Evolutionary conservation across 352 stramenopile genomes (phyloP).

Genomic region (Phytophthora foliorum): DNA sequence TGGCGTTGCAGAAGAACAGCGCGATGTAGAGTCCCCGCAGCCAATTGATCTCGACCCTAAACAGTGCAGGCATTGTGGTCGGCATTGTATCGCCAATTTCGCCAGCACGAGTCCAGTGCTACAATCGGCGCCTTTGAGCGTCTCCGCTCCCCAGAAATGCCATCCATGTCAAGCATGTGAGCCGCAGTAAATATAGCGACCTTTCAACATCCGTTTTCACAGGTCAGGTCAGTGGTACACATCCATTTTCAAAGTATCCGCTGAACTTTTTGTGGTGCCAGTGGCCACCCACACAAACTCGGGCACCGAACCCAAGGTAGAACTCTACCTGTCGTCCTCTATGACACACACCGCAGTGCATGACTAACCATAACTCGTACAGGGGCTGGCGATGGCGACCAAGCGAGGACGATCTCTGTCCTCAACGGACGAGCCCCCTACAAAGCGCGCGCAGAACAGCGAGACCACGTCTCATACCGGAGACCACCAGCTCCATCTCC

Average conservation of each 20-base stretch:
- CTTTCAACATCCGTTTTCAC: constrained; percentile 27
- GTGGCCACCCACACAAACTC: constrained; percentile 41
- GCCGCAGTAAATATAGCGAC: constrained; percentile 25
- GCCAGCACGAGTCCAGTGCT: background rate
- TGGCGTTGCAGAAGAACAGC: constrained; percentile 82
- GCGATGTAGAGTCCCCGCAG: constrained; percentile 60
- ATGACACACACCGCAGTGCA: background rate
- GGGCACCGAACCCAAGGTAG: constrained; percentile 42
- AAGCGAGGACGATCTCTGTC: constrained; percentile 37
- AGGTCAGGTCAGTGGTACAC: constrained; percentile 13
- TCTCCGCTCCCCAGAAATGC: background rate
- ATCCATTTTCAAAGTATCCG: constrained; percentile 2
- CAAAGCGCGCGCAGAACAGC: constrained; percentile 27
- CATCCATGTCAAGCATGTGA: constrained; percentile 1
- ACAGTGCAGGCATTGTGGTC: background rate
- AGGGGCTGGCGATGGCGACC: constrained; percentile 15
- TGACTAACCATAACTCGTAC: background rate
- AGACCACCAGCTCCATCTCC: constrained; percentile 13
- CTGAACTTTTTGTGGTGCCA: constrained; percentile 46
- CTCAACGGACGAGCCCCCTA: constrained; percentile 7
- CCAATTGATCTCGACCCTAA: constrained; percentile 43
- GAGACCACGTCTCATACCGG: constrained; percentile 13
- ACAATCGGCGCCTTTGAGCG: background rate
- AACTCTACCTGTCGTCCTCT: background rate
- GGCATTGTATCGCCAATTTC: background rate